phyloP scores from a whole-genome alignment of 1,139 yeast species.

The Candida sp. region DNA sequence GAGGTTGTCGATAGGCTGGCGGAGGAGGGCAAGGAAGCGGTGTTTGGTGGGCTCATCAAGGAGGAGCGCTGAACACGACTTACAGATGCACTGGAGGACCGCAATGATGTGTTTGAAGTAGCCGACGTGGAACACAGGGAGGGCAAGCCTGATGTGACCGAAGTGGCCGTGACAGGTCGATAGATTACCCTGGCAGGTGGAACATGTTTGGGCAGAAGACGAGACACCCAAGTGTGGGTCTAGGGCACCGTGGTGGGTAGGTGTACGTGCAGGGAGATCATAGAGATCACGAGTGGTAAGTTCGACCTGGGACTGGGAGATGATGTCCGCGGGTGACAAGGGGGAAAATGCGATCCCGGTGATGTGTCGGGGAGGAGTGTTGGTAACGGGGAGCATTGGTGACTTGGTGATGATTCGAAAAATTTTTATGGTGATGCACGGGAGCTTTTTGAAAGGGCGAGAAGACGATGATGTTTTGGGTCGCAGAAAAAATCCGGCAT shows the following conservation, averaged over 20 bases:
- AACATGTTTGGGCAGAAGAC: slow-evolving; percentile 80
- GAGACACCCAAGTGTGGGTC: slow-evolving; percentile 96
- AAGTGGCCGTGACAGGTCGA: slow-evolving; percentile 99
- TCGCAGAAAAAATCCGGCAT: too few species aligned
- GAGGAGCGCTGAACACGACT: slow-evolving; percentile 81
- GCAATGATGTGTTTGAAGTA: slow-evolving; percentile 92
- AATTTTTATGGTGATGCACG: too few species aligned
- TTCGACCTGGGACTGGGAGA: slow-evolving; percentile 95
- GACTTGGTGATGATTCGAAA: too few species aligned
- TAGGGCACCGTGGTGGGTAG: slow-evolving; percentile 84
- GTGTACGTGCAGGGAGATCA: slow-evolving; percentile 84
- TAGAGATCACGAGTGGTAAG: slow-evolving; percentile 91
- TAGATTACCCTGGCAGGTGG: slow-evolving; percentile 90
- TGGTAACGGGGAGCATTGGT: too few species aligned
- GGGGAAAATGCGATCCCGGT: too few species aligned
- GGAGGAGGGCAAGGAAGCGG: slow-evolving; percentile 71
- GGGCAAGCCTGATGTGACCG: slow-evolving; percentile 90
- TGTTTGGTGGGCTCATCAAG: slow-evolving; percentile 76
- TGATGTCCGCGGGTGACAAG: slow-evolving; percentile 55
- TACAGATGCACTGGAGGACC: slow-evolving; percentile 91
- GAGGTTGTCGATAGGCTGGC: slow-evolving; percentile 90
- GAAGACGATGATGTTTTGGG: too few species aligned
- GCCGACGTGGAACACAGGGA: slow-evolving; percentile 98
- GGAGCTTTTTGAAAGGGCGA: too few species aligned
- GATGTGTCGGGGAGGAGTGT: too few species aligned